phyloP scores from a whole-genome alignment of 78 protist species.

The Diacronema lutheri region DNA sequence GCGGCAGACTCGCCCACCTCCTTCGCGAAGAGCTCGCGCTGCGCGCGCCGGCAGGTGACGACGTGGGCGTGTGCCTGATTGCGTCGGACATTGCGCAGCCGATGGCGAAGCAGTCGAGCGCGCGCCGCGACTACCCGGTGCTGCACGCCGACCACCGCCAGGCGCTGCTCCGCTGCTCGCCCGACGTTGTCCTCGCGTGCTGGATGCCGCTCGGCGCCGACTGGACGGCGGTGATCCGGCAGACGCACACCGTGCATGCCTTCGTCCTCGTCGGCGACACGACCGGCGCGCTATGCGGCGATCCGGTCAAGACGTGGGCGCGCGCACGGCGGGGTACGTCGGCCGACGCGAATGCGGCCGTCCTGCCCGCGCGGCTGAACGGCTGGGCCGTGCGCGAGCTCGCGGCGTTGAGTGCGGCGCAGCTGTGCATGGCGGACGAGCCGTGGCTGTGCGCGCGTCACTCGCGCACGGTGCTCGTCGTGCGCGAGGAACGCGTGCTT shows the following conservation, averaged over 20 bases:
- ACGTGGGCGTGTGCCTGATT: neutral
- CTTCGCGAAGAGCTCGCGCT: neutral
- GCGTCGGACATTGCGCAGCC: neutral
- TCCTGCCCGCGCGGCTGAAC: too few relatives aligned
- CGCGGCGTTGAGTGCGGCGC: neutral
- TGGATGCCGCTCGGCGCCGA: slow-evolving; percentile 17
- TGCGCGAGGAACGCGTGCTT: too few relatives aligned
- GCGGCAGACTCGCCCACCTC: neutral
- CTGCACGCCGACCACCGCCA: too few relatives aligned
- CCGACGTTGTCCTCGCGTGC: neutral
- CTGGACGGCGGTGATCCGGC: neutral
- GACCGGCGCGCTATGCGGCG: neutral
- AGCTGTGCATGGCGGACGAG: neutral
- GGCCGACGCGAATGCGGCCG: too few relatives aligned
- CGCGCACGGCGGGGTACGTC: too few relatives aligned
- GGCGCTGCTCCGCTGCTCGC: neutral
- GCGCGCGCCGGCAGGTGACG: neutral
- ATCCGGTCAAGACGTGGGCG: neutral
- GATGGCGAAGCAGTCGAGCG: too few relatives aligned
- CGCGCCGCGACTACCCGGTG: neutral
- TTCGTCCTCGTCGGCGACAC: neutral
- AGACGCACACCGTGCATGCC: neutral
- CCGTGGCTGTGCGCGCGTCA: neutral
- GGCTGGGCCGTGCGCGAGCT: too few relatives aligned
- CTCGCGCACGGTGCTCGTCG: neutral